Percentiles rank a stretch among this genome's conserved stretches.
Evolutionary conservation across 345 rosid species (phyloP).

Genomic region (Cochlearia excelsa): DNA sequence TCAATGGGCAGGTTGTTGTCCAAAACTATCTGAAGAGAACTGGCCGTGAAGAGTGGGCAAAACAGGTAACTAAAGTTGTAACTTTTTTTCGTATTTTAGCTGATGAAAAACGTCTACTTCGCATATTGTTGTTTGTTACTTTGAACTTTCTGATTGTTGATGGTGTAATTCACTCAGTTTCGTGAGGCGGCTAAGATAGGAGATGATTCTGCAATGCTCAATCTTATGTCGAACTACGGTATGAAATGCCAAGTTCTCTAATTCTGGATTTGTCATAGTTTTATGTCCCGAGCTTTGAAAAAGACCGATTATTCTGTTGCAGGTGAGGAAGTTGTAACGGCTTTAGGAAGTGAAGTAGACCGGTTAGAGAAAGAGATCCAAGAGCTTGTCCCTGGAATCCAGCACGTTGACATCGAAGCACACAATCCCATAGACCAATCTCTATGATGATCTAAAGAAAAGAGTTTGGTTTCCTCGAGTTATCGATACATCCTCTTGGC

Average conservation of each 20-base stretch:
- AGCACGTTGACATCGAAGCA: conserved; percentile 96
- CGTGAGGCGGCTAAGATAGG: conserved; percentile 64
- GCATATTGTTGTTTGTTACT: no score
- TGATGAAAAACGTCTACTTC: no score
- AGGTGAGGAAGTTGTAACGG: conserved; percentile 98
- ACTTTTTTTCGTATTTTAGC: background rate
- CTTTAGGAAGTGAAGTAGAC: conserved; percentile 96
- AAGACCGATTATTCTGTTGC: conserved; percentile 18
- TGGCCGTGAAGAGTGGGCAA: conserved; percentile 86
- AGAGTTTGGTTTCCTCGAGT: background rate
- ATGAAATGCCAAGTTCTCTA: conserved; percentile 11
- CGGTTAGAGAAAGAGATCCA: conserved; percentile 93
- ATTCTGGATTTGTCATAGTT: conserved; percentile 7
- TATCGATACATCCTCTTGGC: conserved; percentile 10
- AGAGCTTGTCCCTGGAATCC: conserved; percentile 93
- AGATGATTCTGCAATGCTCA: conserved; percentile 63
- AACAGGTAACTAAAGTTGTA: conserved; percentile 47
- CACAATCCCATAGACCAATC: conserved; percentile 67
- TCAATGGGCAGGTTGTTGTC: conserved; percentile 79
- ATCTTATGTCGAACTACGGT: conserved; percentile 88
- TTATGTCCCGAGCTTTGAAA: conserved; percentile 8
- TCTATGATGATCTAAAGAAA: conserved; percentile 24
- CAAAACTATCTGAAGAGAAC: conserved; percentile 82
- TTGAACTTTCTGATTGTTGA: conserved; percentile 11
- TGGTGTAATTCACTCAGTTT: conserved; percentile 51